phyloP scores from a whole-genome alignment of 306 rosid species.

The Quercus rubra region DNA sequence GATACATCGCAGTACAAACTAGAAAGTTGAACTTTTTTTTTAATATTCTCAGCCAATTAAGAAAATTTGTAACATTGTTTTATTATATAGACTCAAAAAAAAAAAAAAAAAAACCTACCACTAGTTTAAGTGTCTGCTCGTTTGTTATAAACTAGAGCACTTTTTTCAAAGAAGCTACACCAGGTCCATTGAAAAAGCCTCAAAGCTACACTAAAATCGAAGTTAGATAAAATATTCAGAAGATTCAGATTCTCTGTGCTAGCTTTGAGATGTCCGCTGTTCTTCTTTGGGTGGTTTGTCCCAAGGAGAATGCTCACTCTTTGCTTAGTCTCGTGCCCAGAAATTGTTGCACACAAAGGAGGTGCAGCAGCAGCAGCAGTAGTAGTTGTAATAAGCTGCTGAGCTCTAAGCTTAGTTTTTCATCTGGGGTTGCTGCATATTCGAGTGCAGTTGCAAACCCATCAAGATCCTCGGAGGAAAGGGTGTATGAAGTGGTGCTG shows the following conservation, averaged over 20 bases:
- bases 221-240: background rate
- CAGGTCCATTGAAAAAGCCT: no score
- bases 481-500: slow-evolving; percentile 83
- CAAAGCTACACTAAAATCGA: no score
- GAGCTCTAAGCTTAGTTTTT: slow-evolving; percentile 40
- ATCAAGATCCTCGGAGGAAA: slow-evolving; percentile 76
- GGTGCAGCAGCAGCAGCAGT: background rate
- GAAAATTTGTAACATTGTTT: no score
- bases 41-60: no score
- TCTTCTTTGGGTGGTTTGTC: slow-evolving; percentile 65
- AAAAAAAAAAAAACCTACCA: no score
- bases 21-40: no score
- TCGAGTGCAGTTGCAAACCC: slow-evolving; percentile 58
- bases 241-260: background rate
- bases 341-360: slow-evolving; percentile 29
- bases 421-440: slow-evolving; percentile 36
- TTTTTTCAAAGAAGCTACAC: no score
- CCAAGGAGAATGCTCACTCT: slow-evolving; percentile 48
- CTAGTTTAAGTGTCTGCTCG: no score
- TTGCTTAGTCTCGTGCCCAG: slow-evolving; percentile 38
- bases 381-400: background rate
- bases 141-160: no score
- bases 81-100: no score
- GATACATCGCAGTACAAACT: no score
- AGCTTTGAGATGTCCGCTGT: slow-evolving; percentile 49